Evolutionary conservation across 495 filamentous ascomycete species (phyloP).

Genomic region (Aspergillus kassunensis): DNA sequence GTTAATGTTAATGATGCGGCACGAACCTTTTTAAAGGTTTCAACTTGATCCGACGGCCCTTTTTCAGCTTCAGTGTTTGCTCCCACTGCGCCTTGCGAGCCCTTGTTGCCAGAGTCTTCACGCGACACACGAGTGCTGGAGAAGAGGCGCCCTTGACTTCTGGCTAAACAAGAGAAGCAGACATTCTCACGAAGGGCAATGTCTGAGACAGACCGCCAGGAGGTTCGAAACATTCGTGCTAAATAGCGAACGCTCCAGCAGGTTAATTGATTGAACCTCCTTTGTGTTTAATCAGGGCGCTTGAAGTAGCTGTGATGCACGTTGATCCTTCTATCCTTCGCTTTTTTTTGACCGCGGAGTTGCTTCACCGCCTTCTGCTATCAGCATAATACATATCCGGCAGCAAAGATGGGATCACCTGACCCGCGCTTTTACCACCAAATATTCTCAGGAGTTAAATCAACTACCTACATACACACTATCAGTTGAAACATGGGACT

Average conservation of each 20-base stretch:
- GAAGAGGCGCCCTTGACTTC: slow-evolving; percentile 29
- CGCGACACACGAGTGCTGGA: slow-evolving; percentile 19
- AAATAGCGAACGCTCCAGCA: slow-evolving; percentile 1
- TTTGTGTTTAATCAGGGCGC: background rate
- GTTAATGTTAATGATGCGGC: too few relatives aligned
- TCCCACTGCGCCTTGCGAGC: background rate
- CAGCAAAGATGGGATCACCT: too few relatives aligned
- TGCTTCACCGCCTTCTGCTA: slow-evolving; percentile 1
- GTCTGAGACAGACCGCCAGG: slow-evolving; percentile 39
- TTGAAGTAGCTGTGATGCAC: background rate
- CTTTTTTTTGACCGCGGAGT: background rate
- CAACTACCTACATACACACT: too few relatives aligned
- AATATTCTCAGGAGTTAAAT: too few relatives aligned
- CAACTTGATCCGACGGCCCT: background rate
- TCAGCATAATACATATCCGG: too few relatives aligned
- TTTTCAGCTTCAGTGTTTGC: too few relatives aligned
- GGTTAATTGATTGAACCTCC: slow-evolving; percentile 4
- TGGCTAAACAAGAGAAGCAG: slow-evolving; percentile 35
- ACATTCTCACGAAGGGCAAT: slow-evolving; percentile 32
- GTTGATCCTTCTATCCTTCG: background rate
- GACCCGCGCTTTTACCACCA: too few relatives aligned
- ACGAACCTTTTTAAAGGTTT: background rate
- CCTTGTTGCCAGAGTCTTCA: background rate
- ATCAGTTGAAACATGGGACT: too few relatives aligned
- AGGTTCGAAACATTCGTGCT: slow-evolving; percentile 40